Evolutionary conservation across 176 grass and related monocot species (phyloP), one percentile per base, ranked within the genome.

Genomic region (Echinochloa phyllopogon): DNA sequence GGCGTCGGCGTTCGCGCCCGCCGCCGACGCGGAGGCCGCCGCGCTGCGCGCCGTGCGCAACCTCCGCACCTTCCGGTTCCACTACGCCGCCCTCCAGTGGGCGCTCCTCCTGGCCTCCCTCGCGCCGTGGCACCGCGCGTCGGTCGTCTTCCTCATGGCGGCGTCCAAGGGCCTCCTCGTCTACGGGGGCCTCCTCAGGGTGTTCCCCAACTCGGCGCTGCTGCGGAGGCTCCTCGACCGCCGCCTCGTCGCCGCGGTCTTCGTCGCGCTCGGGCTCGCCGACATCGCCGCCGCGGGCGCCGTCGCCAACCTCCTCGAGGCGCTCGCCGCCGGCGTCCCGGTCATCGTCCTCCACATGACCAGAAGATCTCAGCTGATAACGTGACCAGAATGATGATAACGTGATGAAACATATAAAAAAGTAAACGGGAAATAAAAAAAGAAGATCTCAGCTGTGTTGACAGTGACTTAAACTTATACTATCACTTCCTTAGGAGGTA

Each of bases 111-210:
- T 95, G 0, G 88, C 81, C 1, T 93, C 91, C 15, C 90, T 98
- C 24, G 86, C 79, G 18, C 86, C 92, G 44, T 84, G 77, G 44
- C 95, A 90, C 69, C 59, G 92, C 11, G 82, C 84, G 2, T 93
- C 95, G 37, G 85, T 95, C 79, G 71, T 98, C 51, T 94, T 98
- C 77, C 92, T 98, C 84, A 95, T 95, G 95, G 92, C 92, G 37
- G 84, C 88, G 3, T 88, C 92, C 25, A 98, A 98, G 88, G 88
- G 77, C 37, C 89, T 94, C 59, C 86, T 98, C 81, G 77, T 87
- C 86, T 98, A 88, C 86, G 87, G 85, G 6, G 92, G 85, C 3
- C 84, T 98, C 65, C 90, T 95, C 81, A 75, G 44, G 76, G 79
- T 51, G 29, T 95, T 98, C 89, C 92, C 91, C 68, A 64, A 78